Conservation (phyloP, 305 asterid species). For the Solanum chacoense region DNA sequence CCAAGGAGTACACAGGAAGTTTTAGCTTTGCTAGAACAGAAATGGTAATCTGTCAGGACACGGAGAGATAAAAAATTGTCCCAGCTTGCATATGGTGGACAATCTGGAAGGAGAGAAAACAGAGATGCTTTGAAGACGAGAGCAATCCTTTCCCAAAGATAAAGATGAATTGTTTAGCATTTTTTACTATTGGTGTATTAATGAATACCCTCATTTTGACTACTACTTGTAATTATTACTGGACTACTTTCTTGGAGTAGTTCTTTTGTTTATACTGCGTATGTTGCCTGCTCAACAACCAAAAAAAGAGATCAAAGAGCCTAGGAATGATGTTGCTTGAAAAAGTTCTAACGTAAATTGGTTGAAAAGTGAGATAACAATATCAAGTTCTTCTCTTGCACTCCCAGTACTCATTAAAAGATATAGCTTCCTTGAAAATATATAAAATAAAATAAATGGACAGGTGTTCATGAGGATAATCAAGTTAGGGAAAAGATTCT, state of each 20-base stretch:
- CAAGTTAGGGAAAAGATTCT: background rate
- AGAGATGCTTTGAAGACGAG: background rate
- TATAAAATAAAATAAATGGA: background rate
- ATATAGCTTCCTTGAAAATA: background rate
- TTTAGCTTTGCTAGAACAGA: background rate
- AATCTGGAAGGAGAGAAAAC: background rate
- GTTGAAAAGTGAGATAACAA: background rate
- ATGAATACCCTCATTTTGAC: background rate
- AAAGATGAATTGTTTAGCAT: background rate
- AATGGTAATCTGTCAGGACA: background rate
- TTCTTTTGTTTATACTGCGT: background rate
- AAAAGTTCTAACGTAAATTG: background rate
- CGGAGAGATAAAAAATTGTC: background rate
- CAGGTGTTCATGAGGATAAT: background rate
- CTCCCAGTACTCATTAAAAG: background rate
- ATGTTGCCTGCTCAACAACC: background rate
- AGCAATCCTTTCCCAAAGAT: background rate
- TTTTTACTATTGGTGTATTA: background rate
- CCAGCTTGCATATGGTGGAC: background rate
- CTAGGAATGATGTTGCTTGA: background rate
- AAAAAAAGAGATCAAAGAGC: background rate
- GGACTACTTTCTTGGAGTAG: background rate
- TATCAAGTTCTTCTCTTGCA: background rate
- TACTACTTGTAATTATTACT: background rate
- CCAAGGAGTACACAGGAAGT: background rate